Evolutionary conservation across 179 eudicot species (phyloP).

Genomic region (Camellia oleifera): DNA sequence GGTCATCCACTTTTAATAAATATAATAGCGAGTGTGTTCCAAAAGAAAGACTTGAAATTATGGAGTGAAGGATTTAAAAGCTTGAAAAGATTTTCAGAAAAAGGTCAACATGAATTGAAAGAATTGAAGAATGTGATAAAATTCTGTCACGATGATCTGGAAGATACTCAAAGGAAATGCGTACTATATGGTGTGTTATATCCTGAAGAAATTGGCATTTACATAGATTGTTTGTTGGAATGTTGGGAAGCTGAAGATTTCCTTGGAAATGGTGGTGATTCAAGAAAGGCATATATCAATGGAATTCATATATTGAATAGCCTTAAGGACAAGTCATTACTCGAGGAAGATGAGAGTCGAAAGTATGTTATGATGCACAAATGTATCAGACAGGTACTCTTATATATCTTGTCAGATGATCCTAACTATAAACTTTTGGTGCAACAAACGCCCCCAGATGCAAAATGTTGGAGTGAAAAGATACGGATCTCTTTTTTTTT

Average conservation of each 20-base stretch:
- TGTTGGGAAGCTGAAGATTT: conserved; percentile 21
- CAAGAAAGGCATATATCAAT: neutral
- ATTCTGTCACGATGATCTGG: conserved; percentile 8
- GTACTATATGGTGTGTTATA: conserved; percentile 22
- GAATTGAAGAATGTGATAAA: conserved; percentile 9
- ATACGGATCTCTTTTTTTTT: neutral
- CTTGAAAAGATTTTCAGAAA: neutral
- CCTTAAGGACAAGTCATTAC: neutral
- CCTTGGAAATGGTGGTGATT: neutral
- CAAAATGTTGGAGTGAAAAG: neutral
- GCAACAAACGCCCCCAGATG: neutral
- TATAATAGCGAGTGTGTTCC: neutral
- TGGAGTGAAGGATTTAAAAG: conserved; percentile 12
- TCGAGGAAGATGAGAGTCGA: neutral
- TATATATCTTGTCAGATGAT: neutral
- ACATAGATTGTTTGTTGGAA: conserved; percentile 6
- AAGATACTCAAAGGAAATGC: conserved; percentile 14
- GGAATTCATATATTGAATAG: neutral
- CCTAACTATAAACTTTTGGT: neutral
- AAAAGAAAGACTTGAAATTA: neutral
- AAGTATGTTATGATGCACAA: neutral
- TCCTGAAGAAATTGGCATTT: conserved; percentile 19
- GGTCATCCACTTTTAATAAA: neutral
- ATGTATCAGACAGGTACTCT: neutral
- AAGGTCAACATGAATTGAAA: conserved; percentile 5